Conservation (phyloP, 2,329 filamentous ascomycete species). For the Cercospora brassicicola region DNA sequence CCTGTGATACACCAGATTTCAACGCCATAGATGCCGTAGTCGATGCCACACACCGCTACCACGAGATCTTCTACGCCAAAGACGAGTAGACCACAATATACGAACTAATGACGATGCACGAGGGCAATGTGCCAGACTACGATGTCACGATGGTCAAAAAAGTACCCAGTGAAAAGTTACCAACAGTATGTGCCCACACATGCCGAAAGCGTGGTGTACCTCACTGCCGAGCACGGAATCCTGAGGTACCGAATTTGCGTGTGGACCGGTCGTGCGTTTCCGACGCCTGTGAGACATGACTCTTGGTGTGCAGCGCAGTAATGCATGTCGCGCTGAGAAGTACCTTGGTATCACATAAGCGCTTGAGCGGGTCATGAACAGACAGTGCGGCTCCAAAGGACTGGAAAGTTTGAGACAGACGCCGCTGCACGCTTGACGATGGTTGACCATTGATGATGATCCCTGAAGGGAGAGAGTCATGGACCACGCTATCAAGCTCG, state of each 20-base stretch:
- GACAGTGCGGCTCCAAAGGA: not conserved
- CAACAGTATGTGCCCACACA: not conserved
- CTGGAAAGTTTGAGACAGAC: slow-evolving; percentile 5
- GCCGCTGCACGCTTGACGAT: not conserved
- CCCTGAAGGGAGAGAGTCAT: not conserved
- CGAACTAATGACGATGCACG: not conserved
- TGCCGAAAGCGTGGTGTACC: not conserved
- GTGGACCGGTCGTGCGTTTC: not conserved
- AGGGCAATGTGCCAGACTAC: not conserved
- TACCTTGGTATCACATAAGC: not conserved
- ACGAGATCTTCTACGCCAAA: slow-evolving; percentile 73
- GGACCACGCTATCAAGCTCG: not conserved
- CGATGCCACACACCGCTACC: slow-evolving; percentile 78
- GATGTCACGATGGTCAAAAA: not conserved
- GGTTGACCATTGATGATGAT: not conserved
- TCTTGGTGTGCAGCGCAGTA: not conserved
- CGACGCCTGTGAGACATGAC: not conserved
- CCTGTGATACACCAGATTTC: slow-evolving; percentile 60
- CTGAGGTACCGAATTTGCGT: not conserved
- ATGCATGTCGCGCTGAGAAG: not conserved
- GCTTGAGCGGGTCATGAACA: not conserved
- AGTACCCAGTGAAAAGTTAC: not conserved
- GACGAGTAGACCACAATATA: slow-evolving; percentile 15
- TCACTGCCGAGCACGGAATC: not conserved
- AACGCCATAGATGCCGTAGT: slow-evolving; percentile 75